Base-by-base conservation (phyloP, 1,284 basidiomycete genomes). In the Irpex sp. region DNA sequence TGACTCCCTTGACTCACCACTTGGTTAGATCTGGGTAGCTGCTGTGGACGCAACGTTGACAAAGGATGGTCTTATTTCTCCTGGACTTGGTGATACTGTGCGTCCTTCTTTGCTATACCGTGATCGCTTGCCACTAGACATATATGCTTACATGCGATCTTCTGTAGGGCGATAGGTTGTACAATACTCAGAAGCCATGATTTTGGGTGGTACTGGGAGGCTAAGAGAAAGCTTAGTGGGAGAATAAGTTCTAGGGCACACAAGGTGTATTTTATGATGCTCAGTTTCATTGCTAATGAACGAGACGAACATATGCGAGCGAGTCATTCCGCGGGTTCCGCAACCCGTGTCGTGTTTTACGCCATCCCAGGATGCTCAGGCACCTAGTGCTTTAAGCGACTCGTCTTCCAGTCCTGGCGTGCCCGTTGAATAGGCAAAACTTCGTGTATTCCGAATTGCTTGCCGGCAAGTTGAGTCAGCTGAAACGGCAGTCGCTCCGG, bases 21-120 rank as follows among this genome's bases (percentile, higher is more conserved):
- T n/a, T n/a, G n/a, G n/a, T 10, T 62, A 95, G 90, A 88, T 96
- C 57, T 95, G 88, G 86, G 87, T 88, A 42, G 92, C 90, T 23
- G 91, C 85, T 0, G 82, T 96, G 2, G 94, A 97, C 71, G 76
- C 86, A 19, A 72, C 80, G 3, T 73, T 96, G 66, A 94, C 91
- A 1, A 61, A 67, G 0, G 80, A 90, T 48, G 94, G 94, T 7
- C 79, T 93, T 64, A 90, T 96, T 64, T 82, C 78, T 16, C 94
- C 94, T 8, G 94, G 94, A n/a, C 78, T 96, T 52, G 94, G 94
- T 4, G 93, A 96, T 72, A 86, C 91, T 45, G 92, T 91, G 68
- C 72, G 87, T 77, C 12, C 47, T 39, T 9, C 7, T 16, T 23
- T 14, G 3, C 19, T 45, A n/a, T n/a, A n/a, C n/a, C n/a, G n/a